These are phyloP conservation scores for Papilionanthe hybrid DNA, from an alignment of 116 monocot species.

Conservation along the genomic window DNA sequence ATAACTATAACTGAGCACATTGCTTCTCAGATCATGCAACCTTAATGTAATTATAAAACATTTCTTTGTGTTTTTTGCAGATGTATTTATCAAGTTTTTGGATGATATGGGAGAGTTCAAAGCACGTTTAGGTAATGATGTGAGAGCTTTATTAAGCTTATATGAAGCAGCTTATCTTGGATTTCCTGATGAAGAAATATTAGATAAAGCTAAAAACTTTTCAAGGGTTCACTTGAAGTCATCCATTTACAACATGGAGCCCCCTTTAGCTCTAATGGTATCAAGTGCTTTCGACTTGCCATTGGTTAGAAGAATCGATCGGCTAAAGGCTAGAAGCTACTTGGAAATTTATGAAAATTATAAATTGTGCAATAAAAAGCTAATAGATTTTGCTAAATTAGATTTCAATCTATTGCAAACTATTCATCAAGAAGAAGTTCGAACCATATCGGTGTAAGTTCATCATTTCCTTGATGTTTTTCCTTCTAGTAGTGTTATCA, in stretches of 20 bases:
- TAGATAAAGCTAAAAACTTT: conserved; percentile 21
- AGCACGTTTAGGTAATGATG: too few species aligned
- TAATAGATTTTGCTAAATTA: background rate
- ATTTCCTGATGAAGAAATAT: conserved; percentile 9
- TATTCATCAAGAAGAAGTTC: background rate
- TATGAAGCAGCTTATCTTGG: conserved; percentile 29
- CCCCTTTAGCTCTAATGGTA: background rate
- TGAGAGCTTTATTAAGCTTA: conserved; percentile 25
- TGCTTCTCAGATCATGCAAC: too few species aligned
- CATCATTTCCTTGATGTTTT: background rate
- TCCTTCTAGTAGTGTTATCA: background rate
- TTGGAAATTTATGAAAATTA: background rate
- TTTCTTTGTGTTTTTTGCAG: background rate
- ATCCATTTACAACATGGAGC: background rate
- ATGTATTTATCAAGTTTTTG: conserved; percentile 22
- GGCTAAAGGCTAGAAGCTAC: background rate
- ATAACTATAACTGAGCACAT: background rate
- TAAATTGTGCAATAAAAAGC: background rate
- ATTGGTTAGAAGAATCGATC: background rate
- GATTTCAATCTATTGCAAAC: background rate
- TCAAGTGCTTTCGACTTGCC: background rate
- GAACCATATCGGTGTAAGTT: background rate
- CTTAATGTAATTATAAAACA: background rate
- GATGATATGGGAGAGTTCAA: conserved; percentile 16
- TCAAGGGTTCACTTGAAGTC: background rate